A percentile compares a stretch with the other conserved stretches of the same genome.
Evolutionary conservation across 2,329 filamentous ascomycete species (phyloP).

Genomic region (Aspergillus costaricaensis): DNA sequence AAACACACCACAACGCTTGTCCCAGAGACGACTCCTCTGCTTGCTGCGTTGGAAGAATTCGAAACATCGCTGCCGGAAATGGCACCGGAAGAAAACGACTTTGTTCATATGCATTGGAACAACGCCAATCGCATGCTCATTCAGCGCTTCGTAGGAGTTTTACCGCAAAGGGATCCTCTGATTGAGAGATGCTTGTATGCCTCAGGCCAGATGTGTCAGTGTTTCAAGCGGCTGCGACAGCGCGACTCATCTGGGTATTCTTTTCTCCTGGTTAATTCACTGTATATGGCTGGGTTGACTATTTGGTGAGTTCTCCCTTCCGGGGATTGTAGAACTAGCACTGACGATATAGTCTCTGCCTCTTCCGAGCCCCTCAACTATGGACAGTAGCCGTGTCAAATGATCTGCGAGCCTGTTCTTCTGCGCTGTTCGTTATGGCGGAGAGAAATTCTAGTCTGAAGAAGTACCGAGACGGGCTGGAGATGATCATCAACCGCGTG

Average conservation of each 20-base stretch:
- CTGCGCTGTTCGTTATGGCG: conserved; percentile 24
- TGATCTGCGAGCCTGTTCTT: conserved; percentile 25
- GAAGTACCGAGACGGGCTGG: conserved; percentile 23
- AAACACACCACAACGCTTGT: conserved; percentile 1
- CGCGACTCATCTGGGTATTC: conserved; percentile 97
- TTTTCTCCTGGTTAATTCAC: conserved; percentile 94
- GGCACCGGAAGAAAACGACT: conserved; percentile 17
- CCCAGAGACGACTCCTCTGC: conserved; percentile 15
- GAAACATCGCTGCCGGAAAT: conserved; percentile 14
- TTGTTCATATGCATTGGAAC: conserved; percentile 29
- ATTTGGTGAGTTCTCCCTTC: too few species aligned
- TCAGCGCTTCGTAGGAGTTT: conserved; percentile 21
- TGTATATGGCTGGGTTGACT: conserved; percentile 89
- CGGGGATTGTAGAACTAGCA: too few species aligned
- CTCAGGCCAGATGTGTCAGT: conserved; percentile 26
- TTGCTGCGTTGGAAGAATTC: conserved; percentile 17
- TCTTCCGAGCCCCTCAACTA: conserved; percentile 23
- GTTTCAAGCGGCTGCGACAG: conserved; percentile 74
- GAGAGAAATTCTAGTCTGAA: conserved; percentile 22
- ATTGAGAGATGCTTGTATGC: conserved; percentile 17
- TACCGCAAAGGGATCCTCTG: conserved; percentile 14
- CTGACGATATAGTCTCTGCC: conserved; percentile 17
- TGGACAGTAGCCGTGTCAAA: conserved; percentile 24
- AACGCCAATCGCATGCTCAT: conserved; percentile 19
- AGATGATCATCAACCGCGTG: conserved; percentile 21